Evolutionary conservation across 208 protist species (phyloP), one percentile per base, ranked within the genome.

Genomic region (Leishmania aethiopica): DNA sequence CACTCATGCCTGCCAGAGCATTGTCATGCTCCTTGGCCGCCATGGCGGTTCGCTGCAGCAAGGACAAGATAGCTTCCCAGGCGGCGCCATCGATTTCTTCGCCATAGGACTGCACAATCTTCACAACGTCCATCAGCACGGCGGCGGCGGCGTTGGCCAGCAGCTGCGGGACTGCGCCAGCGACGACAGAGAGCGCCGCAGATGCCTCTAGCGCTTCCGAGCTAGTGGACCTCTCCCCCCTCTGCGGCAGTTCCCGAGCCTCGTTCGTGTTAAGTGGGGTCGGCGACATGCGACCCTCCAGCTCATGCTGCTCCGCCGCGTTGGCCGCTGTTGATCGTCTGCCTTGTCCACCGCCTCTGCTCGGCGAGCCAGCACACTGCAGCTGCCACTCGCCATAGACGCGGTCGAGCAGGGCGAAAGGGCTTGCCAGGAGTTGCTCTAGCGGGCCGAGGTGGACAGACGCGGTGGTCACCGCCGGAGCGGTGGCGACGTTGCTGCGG

Each of bases 81-180:
- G 85, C 81, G 10, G 76, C 66, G 60, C 89, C 90, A 17, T 84
- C 80, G 45, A 95, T 86, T 71, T 89, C 85, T 59, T 91, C 88
- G 64, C 92, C 90, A 73, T 89, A 91, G n/a, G 77, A 64, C 78
- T 93, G 90, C 40, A 95, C 87, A 10, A 95, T 85, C 78, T 88
- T 89, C 66, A 88, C 78, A 15, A 89, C 88, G 70, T 88, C 88
- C 70, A 79, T 79, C 84, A 88, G 70, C 45, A 87, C 60, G 7
- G 74, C 37, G 8, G 75, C 74, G 35, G 79, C 81, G 7, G 81
- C 78, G 19, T 62, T 72, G 55, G 25, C 42, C 69, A 82, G 76
- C 51, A 84, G 60, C 62, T 81, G 75, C 75, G 66, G 67, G 37
- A 84, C 73, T n/a, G 80, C 71, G 11, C 35, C 77, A 4, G 77